Evolutionary conservation across 179 eudicot genomes (phyloP).

Genomic region (Silene noctiflora): DNA sequence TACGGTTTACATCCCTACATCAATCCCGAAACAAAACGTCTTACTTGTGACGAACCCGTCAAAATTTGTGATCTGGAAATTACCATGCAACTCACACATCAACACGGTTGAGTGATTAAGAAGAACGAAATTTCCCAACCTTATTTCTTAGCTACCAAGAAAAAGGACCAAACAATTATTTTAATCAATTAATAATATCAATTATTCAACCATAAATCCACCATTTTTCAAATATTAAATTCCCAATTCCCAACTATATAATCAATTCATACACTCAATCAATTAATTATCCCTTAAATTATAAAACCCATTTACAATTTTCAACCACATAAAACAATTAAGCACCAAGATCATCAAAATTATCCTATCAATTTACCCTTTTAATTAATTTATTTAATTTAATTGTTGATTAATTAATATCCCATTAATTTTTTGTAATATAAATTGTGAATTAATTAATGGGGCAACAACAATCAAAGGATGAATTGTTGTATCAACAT

Average conservation of each 20-base stretch:
- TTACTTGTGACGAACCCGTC: too few species aligned
- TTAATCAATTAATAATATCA: background rate
- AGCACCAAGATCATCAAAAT: slow-evolving; percentile 2
- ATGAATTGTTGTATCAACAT: slow-evolving; percentile 70
- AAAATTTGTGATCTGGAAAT: too few species aligned
- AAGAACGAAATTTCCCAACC: background rate
- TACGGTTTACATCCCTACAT: too few species aligned
- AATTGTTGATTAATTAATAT: background rate
- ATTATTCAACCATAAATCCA: background rate
- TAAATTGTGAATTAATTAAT: slow-evolving; percentile 21
- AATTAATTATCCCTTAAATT: too few species aligned
- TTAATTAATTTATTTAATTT: background rate
- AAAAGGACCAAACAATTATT: slow-evolving; percentile 1
- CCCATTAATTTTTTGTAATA: background rate
- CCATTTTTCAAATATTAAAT: background rate
- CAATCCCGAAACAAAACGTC: too few species aligned
- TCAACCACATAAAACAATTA: background rate
- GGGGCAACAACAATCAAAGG: slow-evolving; percentile 87
- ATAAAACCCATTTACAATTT: slow-evolving; percentile 1
- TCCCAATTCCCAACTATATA: background rate
- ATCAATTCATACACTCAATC: slow-evolving; percentile 16
- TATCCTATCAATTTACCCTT: background rate
- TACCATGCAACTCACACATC: background rate
- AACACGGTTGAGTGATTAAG: background rate
- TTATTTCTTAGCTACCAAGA: slow-evolving; percentile 33